Evolutionary conservation across 2,329 filamentous ascomycete genomes (phyloP), one percentile per base, ranked within the genome.

Genomic region (Nectriaceae sp.): DNA sequence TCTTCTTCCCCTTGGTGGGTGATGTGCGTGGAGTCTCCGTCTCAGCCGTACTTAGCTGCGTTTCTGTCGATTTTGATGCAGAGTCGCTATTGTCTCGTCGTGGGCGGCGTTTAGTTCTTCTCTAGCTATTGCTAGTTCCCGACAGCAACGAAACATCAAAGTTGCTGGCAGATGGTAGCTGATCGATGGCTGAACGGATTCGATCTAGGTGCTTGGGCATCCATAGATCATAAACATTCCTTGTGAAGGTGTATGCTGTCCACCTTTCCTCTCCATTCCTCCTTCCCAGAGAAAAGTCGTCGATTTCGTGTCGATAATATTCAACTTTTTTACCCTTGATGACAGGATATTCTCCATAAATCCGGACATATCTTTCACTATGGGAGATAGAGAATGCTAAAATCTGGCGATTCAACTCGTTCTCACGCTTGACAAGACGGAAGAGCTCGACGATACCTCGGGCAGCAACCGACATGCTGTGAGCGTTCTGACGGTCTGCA

Each of bases 261-360:
- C 44, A 51, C 31, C 37, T 51, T 10, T 51, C 49, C 31, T 40
- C 44, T 4, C 49, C 41, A 20, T 39, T 37, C 2, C 19, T 19
- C 4, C 16, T 41, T 5, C 61, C 65, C 42, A 75, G 70, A 47
- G 40, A 19, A 47, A 72, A 73, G 1, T 18, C 46, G 22, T 46
- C 57, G 40, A 75, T 71, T 1, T 58, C 56, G 51, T 75, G 64
- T 19, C 68, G 68, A 60, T 73, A 31, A 31, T 31, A 31, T 31
- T 31, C 15, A 8, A 15, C 15, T 8, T 31, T 15, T 31, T 31
- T 31, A 10, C 26, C 26, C 26, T 31, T 15, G 26, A 31, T 31
- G 15, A 31, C 26, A 10, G 26, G 26, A 31, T 31, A 31, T 31
- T 8, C 26, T 10, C 26, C 26, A 15, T 31, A 31, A 31, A 31